These are phyloP conservation scores for Eremothecium sinecaudum DNA, from an alignment of 1,139 yeast genomes.

Conservation along the genomic window DNA sequence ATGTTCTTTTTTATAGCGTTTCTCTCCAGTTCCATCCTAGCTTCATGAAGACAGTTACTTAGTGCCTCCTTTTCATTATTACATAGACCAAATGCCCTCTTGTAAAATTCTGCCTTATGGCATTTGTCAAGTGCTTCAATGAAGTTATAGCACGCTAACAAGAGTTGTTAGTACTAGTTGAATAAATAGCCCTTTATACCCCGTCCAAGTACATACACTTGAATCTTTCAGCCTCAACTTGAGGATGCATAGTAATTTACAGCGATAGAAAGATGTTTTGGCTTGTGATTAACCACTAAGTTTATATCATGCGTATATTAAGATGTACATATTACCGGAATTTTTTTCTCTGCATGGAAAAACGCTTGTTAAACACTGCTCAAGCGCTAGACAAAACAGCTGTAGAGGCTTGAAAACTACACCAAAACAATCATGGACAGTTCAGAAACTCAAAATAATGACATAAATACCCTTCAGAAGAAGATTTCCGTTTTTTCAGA, in stretches of 20 bases:
- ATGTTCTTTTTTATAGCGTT: conserved; percentile 50
- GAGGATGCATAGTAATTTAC: conserved; percentile 35
- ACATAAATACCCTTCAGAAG: conserved; percentile 5
- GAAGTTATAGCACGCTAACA: conserved; percentile 59
- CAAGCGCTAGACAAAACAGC: not conserved
- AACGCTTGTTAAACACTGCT: not conserved
- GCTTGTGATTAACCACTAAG: too few relatives aligned
- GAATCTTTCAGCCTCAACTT: conserved; percentile 35
- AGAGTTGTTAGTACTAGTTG: conserved; percentile 9
- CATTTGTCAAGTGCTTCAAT: conserved; percentile 88
- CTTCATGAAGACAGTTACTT: conserved; percentile 66
- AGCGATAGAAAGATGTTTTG: too few relatives aligned
- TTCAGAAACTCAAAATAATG: not conserved
- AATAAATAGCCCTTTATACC: too few relatives aligned
- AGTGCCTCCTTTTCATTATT: conserved; percentile 77
- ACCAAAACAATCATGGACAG: not conserved
- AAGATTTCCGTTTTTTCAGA: conserved; percentile 16
- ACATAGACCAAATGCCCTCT: conserved; percentile 77
- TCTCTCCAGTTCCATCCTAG: conserved; percentile 60
- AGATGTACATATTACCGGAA: not conserved
- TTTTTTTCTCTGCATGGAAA: not conserved
- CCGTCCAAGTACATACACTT: conserved; percentile 32
- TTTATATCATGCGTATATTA: not conserved
- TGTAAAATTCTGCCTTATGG: conserved; percentile 61
- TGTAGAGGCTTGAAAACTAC: not conserved